Conservation (phyloP, 371 early-diverging fungal species). For the Mortierella sp. region DNA sequence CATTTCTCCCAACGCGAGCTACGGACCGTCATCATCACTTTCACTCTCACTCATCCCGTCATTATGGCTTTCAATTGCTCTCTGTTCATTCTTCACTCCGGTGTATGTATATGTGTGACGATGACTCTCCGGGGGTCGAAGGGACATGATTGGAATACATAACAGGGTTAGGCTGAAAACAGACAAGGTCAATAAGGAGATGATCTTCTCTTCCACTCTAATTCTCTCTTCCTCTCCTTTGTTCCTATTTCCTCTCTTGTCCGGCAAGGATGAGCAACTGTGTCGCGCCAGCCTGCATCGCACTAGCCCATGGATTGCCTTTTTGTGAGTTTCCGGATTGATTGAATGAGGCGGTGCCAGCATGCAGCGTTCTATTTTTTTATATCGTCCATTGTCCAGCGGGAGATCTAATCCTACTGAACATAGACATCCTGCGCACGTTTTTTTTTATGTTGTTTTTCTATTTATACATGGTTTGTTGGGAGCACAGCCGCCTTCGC, state of each 20-base stretch:
- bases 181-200: neutral
- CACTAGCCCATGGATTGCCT: neutral
- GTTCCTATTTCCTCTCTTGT: neutral
- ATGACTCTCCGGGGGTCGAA: no score
- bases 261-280: neutral
- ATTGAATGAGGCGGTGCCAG: neutral
- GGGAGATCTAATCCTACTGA: neutral
- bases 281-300: neutral
- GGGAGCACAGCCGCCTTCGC: neutral
- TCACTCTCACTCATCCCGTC: neutral
- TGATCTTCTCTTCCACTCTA: neutral
- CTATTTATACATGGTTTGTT: neutral
- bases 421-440: neutral
- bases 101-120: no score
- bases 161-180: neutral
- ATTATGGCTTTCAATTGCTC: neutral
- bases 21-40: neutral
- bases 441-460: neutral
- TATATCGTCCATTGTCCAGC: neutral
- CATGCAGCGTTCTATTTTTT: neutral
- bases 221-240: neutral
- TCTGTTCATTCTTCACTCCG: neutral
- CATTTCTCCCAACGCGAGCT: neutral
- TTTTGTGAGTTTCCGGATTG: neutral
- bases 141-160: neutral